These are phyloP conservation scores for Colletotrichum paranaense DNA, from an alignment of 2,329 filamentous ascomycete genomes.

Conservation along the genomic window DNA sequence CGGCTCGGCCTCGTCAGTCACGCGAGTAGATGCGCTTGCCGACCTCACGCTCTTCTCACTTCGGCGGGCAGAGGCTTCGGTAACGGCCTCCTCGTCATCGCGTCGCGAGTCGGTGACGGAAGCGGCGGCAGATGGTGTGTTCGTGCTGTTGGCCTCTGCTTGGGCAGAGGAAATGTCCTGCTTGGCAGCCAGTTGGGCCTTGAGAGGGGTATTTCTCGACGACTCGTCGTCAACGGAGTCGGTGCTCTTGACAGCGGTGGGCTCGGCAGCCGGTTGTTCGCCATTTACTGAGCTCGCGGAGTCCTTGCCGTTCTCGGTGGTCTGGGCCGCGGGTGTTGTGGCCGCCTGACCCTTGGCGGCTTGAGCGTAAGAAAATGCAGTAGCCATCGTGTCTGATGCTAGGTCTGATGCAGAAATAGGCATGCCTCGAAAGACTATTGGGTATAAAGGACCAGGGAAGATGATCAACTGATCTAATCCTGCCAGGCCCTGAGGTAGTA, in stretches of 20 bases:
- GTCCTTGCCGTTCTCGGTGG: slow-evolving; percentile 42
- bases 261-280: slow-evolving; percentile 26
- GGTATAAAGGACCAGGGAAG: slow-evolving; percentile 24
- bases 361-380: slow-evolving; percentile 91
- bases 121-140: slow-evolving; percentile 44
- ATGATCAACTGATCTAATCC: slow-evolving; percentile 30
- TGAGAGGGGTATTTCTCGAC: slow-evolving; percentile 29
- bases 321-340: slow-evolving; percentile 45
- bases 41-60: slow-evolving; percentile 65
- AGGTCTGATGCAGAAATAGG: slow-evolving; percentile 27
- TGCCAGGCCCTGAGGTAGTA: slow-evolving; percentile 31
- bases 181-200: slow-evolving; percentile 37
- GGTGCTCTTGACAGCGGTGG: slow-evolving; percentile 20
- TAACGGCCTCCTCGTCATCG: slow-evolving; percentile 51
- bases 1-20: slow-evolving; percentile 74
- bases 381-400: slow-evolving; percentile 57
- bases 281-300: slow-evolving; percentile 40
- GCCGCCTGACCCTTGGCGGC: slow-evolving; percentile 84
- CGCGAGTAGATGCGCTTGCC: slow-evolving; percentile 72
- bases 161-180: slow-evolving; percentile 35
- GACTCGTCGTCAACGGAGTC: slow-evolving; percentile 21
- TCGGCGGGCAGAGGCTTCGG: slow-evolving; percentile 54
- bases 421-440: slow-evolving; percentile 29
- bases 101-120: slow-evolving; percentile 51
- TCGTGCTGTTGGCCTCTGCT: slow-evolving; percentile 37